These are phyloP conservation scores for Spergularia azorica DNA, from an alignment of 179 eudicot species.

Conservation along the genomic window DNA sequence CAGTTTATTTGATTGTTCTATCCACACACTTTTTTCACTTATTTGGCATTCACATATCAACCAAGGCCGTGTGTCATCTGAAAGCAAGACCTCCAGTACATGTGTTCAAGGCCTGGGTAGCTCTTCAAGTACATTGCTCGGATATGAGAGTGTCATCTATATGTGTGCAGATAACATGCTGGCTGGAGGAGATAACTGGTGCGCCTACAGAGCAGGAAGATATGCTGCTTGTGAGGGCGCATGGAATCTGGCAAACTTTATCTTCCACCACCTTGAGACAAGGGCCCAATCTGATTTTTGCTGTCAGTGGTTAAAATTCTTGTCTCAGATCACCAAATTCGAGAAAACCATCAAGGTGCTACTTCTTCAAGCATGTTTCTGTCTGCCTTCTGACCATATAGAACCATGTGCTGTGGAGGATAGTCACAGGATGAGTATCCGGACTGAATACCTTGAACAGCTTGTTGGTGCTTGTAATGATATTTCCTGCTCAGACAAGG, in stretches of 20 bases:
- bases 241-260: slow-evolving; percentile 61
- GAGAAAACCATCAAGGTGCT: slow-evolving; percentile 53
- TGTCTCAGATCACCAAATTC: slow-evolving; percentile 50
- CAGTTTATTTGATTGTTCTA: slow-evolving; percentile 52
- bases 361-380: slow-evolving; percentile 32
- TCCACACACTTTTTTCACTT: slow-evolving; percentile 43
- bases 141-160: slow-evolving; percentile 33
- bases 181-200: slow-evolving; percentile 58
- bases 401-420: slow-evolving; percentile 7
- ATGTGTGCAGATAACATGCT: slow-evolving; percentile 54
- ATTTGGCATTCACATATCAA: slow-evolving; percentile 44
- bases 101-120: slow-evolving; percentile 11
- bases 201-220: slow-evolving; percentile 67
- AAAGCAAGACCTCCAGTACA: slow-evolving; percentile 25
- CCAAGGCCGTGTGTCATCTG: slow-evolving; percentile 25
- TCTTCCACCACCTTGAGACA: slow-evolving; percentile 51
- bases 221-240: slow-evolving; percentile 68
- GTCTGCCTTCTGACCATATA: slow-evolving; percentile 18
- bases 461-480: slow-evolving; percentile 40
- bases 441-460: slow-evolving; percentile 33
- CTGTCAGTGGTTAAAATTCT: slow-evolving; percentile 59
- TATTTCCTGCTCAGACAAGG: slow-evolving; percentile 47
- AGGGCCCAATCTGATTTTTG: slow-evolving; percentile 48
- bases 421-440: slow-evolving; percentile 15
- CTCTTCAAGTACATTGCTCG: slow-evolving; percentile 32